Base-by-base conservation (phyloP, 2,329 filamentous ascomycete genomes). In the Cladosporium colombiae region DNA sequence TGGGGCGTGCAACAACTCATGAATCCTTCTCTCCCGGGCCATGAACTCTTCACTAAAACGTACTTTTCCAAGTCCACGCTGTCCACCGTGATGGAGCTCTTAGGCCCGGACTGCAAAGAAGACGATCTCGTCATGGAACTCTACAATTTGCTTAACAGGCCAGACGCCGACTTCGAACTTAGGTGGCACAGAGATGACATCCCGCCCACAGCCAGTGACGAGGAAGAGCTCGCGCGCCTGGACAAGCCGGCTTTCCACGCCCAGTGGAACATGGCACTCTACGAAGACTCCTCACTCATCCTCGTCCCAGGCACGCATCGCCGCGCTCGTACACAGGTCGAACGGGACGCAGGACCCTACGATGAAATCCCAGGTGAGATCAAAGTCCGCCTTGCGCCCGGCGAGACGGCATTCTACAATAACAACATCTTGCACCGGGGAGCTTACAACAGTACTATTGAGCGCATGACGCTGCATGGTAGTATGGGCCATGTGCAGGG, bases 1-100 rank as follows among this genome's bases (percentile, higher is more conserved):
- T 96, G 92, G 93, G 92, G 92, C 69, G 89, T 96, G 2, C 92
- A 96, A 81, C 91, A 93, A 77, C 84, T 96, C 5, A 83, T 96
- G 73, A 89, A 93, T 77, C 92, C 92, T 0, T 81, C 83, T 1
- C 86, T 94, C 70, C 85, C 87, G 0, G 84, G 85, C 63, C 68
- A 69, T 16, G 77, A 82, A 2, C 75, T 83, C 3, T 96, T 93
- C 78, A 85, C 88, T 5, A 76, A 81, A 60, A 82, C 85, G 65
- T 96, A 97, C 79, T 96, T 96, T 75, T 86, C 88, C 37, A 80
- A 85, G 25, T 81, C 83, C 29, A 80, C 94, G 8, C 77, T 94
- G 0, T 75, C 78, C 33, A 83, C 90, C 1, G 89, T 89, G 1
- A 86, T 85, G 69, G 85, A 88, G 73, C 79, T 96, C 2, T 81